phyloP scores from a whole-genome alignment of 1,284 basidiomycete genomes.

The Calocybe gambosa region DNA sequence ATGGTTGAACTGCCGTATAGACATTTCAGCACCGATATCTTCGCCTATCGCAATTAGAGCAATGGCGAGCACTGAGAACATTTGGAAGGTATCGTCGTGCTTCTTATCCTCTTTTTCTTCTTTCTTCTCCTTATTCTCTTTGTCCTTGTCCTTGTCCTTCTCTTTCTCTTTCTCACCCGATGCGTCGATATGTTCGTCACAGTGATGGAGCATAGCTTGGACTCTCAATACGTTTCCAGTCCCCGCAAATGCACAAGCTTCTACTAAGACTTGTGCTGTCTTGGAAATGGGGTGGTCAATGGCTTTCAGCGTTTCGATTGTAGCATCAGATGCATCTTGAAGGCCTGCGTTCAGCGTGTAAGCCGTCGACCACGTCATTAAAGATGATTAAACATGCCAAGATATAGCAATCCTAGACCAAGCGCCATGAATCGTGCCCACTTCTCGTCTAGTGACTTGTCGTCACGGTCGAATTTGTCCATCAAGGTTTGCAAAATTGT shows the following conservation, averaged over 20 bases:
- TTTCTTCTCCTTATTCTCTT: constrained; percentile 48
- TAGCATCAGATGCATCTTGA: constrained; percentile 91
- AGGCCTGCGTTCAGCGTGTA: constrained; percentile 47
- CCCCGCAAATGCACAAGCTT: constrained; percentile 92
- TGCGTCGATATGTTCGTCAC: constrained; percentile 83
- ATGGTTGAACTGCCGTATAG: constrained; percentile 90
- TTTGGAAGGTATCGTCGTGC: constrained; percentile 82
- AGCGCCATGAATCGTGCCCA: constrained; percentile 92
- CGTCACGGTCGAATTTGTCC: constrained; percentile 78
- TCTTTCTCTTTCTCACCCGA: constrained; percentile 45
- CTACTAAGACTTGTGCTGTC: constrained; percentile 88
- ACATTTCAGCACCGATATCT: constrained; percentile 97
- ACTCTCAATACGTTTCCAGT: constrained; percentile 96
- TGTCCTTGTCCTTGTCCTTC: constrained; percentile 44
- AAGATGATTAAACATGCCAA: constrained; percentile 54
- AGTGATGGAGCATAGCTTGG: constrained; percentile 90
- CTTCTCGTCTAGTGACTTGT: constrained; percentile 79
- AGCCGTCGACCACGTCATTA: background rate
- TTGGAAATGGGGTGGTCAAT: constrained; percentile 92
- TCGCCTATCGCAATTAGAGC: constrained; percentile 98
- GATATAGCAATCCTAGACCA: constrained; percentile 87
- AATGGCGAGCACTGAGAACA: constrained; percentile 92
- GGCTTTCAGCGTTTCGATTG: constrained; percentile 91
- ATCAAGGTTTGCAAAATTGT: constrained; percentile 91
- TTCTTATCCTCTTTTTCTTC: constrained; percentile 50